These are phyloP conservation scores for Rubroboletus satanas DNA, from an alignment of 768 basidiomycete species.

Conservation along the genomic window DNA sequence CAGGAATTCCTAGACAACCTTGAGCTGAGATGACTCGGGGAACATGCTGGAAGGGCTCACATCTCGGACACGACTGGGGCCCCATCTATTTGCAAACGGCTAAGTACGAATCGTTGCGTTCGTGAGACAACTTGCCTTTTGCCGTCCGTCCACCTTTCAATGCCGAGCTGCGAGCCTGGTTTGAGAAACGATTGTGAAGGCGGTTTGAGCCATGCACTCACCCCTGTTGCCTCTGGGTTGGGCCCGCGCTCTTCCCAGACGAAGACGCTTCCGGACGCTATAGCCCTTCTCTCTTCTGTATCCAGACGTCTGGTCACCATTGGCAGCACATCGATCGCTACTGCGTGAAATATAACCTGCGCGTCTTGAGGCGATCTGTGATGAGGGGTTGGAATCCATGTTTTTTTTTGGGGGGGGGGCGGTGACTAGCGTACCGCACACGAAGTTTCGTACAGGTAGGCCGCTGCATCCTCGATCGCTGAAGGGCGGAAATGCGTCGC, in stretches of 20 bases:
- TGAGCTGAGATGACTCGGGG: constrained; percentile 1
- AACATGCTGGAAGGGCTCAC: constrained; percentile 38
- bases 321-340: constrained; percentile 50
- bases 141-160: constrained; percentile 81
- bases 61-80: constrained; percentile 72
- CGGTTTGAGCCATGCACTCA: constrained; percentile 32
- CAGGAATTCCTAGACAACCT: constrained; percentile 57
- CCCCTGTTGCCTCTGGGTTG: constrained; percentile 61
- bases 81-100: constrained; percentile 47
- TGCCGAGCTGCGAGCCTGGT: constrained; percentile 49
- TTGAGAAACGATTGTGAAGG: constrained; percentile 3
- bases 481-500: constrained; percentile 9
- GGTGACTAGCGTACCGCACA: constrained; percentile 34
- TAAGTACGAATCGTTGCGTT: background rate
- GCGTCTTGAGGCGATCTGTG: constrained; percentile 59
- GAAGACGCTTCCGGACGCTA: constrained; percentile 69
- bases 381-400: background rate
- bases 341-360: constrained; percentile 72
- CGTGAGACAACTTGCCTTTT: constrained; percentile 34
- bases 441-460: constrained; percentile 66
- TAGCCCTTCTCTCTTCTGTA: constrained; percentile 68
- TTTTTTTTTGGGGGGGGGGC: background rate
- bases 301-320: constrained; percentile 72
- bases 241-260: constrained; percentile 83
- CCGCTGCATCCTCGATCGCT: constrained; percentile 47